phyloP scores from a whole-genome alignment of 495 filamentous ascomycete genomes.

The Lichina pygmaea region DNA sequence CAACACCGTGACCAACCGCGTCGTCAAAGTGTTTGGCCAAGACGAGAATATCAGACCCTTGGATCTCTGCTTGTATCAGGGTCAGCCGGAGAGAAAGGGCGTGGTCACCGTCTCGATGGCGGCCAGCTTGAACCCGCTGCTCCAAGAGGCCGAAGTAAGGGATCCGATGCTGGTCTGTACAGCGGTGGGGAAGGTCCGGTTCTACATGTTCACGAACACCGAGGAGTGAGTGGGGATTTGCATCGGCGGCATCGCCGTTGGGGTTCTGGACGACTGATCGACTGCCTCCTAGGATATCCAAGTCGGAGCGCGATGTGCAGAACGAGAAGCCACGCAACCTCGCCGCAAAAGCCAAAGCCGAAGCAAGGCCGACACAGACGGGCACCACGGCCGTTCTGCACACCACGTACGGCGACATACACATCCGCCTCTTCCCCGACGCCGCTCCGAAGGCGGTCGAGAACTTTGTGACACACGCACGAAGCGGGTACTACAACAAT shows the following conservation, averaged over 20 bases:
- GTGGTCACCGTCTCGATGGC: slow-evolving; percentile 95
- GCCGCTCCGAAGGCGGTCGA: slow-evolving; percentile 91
- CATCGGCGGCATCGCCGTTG: background rate
- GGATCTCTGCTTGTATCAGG: slow-evolving; percentile 77
- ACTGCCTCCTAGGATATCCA: slow-evolving; percentile 23
- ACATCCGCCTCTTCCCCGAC: slow-evolving; percentile 76
- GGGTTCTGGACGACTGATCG: background rate
- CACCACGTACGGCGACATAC: slow-evolving; percentile 85
- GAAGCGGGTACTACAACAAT: slow-evolving; percentile 81
- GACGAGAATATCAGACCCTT: slow-evolving; percentile 72
- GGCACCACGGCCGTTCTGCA: slow-evolving; percentile 67
- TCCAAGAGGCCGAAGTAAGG: slow-evolving; percentile 74
- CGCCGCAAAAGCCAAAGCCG: slow-evolving; percentile 17
- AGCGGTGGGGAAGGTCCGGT: slow-evolving; percentile 66
- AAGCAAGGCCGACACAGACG: slow-evolving; percentile 33
- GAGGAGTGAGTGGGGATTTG: slow-evolving; percentile 17
- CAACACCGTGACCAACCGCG: slow-evolving; percentile 78
- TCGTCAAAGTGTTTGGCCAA: slow-evolving; percentile 64
- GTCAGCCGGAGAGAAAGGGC: slow-evolving; percentile 73
- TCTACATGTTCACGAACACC: slow-evolving; percentile 96
- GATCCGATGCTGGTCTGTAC: slow-evolving; percentile 76
- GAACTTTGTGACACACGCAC: slow-evolving; percentile 85
- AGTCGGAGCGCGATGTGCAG: slow-evolving; percentile 69
- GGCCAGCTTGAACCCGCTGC: slow-evolving; percentile 70
- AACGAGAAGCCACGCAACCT: slow-evolving; percentile 64